These are phyloP conservation scores for Penicillium daleae DNA, from an alignment of 495 filamentous ascomycete species.

Conservation along the genomic window DNA sequence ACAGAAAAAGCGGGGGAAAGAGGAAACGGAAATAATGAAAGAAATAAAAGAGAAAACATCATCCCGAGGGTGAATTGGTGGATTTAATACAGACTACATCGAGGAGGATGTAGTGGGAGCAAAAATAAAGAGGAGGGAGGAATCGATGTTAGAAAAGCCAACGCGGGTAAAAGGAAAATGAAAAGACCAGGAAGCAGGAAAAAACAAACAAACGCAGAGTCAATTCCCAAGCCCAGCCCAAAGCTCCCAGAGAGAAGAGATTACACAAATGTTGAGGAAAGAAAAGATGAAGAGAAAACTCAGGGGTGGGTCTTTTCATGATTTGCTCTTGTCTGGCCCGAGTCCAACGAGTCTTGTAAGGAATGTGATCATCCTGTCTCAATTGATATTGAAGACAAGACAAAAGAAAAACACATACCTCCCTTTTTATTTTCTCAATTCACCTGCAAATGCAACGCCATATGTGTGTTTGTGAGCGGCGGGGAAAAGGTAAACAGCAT, in stretches of 20 bases:
- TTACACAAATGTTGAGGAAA: constrained; percentile 48
- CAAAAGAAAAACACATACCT: constrained; percentile 20
- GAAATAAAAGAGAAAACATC: constrained; percentile 27
- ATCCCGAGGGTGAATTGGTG: constrained; percentile 44
- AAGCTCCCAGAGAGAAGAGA: constrained; percentile 53
- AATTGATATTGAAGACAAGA: constrained; percentile 24
- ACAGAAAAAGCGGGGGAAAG: constrained; percentile 13
- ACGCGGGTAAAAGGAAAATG: constrained; percentile 12
- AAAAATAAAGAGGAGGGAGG: constrained; percentile 28
- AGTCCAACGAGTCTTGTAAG: constrained; percentile 17
- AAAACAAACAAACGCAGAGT: constrained; percentile 20
- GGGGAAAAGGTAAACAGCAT: constrained; percentile 15
- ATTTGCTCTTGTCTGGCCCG: constrained; percentile 14
- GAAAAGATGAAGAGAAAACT: constrained; percentile 35
- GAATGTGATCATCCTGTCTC: constrained; percentile 7
- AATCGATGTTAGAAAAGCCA: constrained; percentile 18
- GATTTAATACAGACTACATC: constrained; percentile 41
- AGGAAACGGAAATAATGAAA: constrained; percentile 18
- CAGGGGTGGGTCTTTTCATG: constrained; percentile 22
- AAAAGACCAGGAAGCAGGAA: constrained; percentile 17
- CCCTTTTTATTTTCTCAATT: constrained; percentile 32
- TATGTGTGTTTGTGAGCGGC: constrained; percentile 39
- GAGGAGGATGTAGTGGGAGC: constrained; percentile 30
- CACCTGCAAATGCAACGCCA: constrained; percentile 44
- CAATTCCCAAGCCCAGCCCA: constrained; percentile 43